Evolutionary conservation across 2,329 filamentous ascomycete species (phyloP), one percentile per base, ranked within the genome.

Genomic region (Cryphonectria nitschkei): DNA sequence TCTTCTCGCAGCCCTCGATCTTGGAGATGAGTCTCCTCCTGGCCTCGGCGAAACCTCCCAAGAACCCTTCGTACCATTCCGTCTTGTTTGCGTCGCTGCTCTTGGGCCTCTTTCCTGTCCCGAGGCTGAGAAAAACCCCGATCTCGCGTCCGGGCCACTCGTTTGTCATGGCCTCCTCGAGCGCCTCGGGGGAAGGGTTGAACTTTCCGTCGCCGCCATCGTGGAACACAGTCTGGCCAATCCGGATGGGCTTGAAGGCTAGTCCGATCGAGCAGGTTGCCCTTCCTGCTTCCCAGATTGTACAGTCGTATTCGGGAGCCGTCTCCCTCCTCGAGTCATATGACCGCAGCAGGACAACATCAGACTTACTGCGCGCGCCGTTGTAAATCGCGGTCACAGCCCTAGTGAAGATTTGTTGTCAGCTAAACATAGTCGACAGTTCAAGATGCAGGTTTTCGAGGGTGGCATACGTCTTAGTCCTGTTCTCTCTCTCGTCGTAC

Each of bases 121-220:
- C 96, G 50, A 99, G 88, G 76, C 94, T 97, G 76, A 99, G 83
- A 76, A 99, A 97, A 0, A 97, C 92, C 1, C 95, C 95, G 1
- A 99, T 88, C 67, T 98, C 95, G 41, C 96, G 88, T 0, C 95
- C 95, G 0, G 96, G 96, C 94, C 94, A 98, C 80, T 98, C 95
- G 76, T 97, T 98, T 61, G 93, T 86, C 0, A 92, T 89, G 7
- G 95, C 95, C 82, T 99, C 96, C 75, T 98, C 95, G 14, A 99
- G 87, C 0, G 94, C 89, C 73, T 92, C 88, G 1, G 94, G 93
- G 0, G 94, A 87, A 0, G 95, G 96, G 78, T 99, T 99, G 82
- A 96, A 99, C 73, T 92, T 94, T 5, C 96, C 96, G 1, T 88
- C 87, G 0, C 96, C 96, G 79, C 98, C 95, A 75, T 99, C 96